These are phyloP conservation scores for Pseudogymnoascus sp. DNA, from an alignment of 2,329 filamentous ascomycete species.

Conservation along the genomic window DNA sequence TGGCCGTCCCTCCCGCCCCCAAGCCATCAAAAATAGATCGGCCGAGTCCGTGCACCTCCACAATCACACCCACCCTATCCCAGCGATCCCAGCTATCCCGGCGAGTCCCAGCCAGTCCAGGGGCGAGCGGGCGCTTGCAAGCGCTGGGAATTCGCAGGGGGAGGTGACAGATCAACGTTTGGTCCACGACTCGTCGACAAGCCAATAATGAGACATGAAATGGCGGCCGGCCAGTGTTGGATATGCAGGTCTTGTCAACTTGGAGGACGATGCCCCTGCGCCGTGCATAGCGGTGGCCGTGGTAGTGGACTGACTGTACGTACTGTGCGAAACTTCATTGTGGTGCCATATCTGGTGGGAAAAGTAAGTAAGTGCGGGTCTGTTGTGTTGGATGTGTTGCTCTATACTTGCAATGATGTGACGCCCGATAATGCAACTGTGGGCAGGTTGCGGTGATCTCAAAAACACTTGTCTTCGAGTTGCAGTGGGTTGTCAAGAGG, in stretches of 20 bases:
- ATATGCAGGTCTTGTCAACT: constrained; percentile 3
- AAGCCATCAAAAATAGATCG: neutral
- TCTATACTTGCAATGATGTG: neutral
- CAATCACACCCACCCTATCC: neutral
- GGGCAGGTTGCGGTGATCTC: neutral
- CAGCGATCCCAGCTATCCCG: neutral
- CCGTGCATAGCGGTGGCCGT: neutral
- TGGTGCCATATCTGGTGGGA: neutral
- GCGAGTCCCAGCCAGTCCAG: neutral
- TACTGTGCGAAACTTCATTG: neutral
- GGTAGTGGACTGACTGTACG: neutral
- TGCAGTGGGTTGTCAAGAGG: neutral
- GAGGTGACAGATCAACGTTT: constrained; percentile 4
- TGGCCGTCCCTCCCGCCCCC: neutral
- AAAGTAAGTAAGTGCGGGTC: neutral
- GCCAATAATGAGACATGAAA: neutral
- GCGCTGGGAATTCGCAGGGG: neutral
- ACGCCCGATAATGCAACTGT: constrained; percentile 2
- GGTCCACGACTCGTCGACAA: neutral
- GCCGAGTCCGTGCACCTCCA: neutral
- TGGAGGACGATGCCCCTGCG: neutral
- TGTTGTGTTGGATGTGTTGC: neutral
- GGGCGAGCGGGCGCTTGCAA: constrained; percentile 1
- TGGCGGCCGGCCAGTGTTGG: neutral
- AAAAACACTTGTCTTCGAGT: neutral